A percentile compares a stretch with the other conserved stretches of the same genome.
These are phyloP conservation scores for Hyaloscypha bicolor DNA, from an alignment of 495 filamentous ascomycete species.

Conservation along the genomic window DNA sequence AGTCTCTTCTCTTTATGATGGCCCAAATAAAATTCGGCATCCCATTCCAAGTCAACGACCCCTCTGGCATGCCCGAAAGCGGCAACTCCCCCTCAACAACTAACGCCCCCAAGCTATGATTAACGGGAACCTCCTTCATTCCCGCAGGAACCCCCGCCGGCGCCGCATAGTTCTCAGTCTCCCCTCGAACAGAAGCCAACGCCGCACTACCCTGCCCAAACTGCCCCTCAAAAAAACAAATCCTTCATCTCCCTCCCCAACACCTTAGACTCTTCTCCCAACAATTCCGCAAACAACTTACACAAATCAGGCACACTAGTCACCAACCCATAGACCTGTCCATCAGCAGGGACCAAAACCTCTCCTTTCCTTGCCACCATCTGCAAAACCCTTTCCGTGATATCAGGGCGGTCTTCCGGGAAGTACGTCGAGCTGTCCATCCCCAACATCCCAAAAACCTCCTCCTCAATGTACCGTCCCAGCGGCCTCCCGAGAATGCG, in stretches of 20 bases:
- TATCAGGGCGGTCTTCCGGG: neutral
- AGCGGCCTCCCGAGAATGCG: neutral
- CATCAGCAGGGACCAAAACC: neutral
- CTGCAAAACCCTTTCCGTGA: neutral
- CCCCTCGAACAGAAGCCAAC: neutral
- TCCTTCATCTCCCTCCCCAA: neutral
- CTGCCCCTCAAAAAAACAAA: neutral
- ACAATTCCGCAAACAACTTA: neutral
- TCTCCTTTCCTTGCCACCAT: neutral
- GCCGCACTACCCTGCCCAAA: neutral
- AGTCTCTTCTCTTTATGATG: neutral
- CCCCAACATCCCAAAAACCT: neutral
- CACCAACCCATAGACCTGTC: neutral
- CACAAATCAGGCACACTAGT: neutral
- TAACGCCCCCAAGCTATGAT: neutral
- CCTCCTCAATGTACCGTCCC: neutral
- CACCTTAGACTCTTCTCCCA: neutral
- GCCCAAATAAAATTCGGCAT: conserved; percentile 1
- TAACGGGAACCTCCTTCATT: neutral
- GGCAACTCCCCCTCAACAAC: neutral
- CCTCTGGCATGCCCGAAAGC: neutral
- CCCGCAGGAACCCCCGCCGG: neutral
- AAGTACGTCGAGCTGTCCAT: neutral
- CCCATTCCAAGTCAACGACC: neutral
- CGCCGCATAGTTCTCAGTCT: neutral